Conservation (phyloP, 2,329 filamentous ascomycete species). For the Colletotrichum truncatum region DNA sequence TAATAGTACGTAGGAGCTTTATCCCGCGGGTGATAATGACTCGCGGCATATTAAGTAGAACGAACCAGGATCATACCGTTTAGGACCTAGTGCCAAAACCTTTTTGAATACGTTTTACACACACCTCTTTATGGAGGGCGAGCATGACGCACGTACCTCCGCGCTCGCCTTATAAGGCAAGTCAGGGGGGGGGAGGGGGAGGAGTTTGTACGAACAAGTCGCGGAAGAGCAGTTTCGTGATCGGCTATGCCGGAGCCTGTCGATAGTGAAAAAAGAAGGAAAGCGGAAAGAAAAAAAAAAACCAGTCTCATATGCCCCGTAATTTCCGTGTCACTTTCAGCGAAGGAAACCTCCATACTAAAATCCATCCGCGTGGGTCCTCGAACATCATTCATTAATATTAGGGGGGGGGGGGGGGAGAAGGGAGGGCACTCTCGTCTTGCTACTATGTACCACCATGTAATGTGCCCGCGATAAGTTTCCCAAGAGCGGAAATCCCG, state of each 20-base stretch:
- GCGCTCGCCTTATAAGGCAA: neutral
- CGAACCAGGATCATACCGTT: neutral
- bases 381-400: no score
- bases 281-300: no score
- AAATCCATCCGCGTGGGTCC: neutral
- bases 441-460: no score
- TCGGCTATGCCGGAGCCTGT: neutral
- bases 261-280: no score
- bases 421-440: no score
- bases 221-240: neutral
- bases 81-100: no score
- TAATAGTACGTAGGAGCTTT: neutral
- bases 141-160: neutral
- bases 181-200: neutral
- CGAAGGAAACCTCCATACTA: neutral
- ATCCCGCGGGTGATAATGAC: conserved; percentile 1
- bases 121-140: neutral
- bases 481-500: no score
- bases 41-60: neutral
- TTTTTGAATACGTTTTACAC: no score
- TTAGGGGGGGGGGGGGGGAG: no score
- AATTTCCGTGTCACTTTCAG: neutral
- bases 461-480: no score
- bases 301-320: no score
- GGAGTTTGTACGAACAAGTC: neutral